These are phyloP conservation scores for Beta macrorhiza DNA, from an alignment of 179 eudicot genomes.

Conservation along the genomic window DNA sequence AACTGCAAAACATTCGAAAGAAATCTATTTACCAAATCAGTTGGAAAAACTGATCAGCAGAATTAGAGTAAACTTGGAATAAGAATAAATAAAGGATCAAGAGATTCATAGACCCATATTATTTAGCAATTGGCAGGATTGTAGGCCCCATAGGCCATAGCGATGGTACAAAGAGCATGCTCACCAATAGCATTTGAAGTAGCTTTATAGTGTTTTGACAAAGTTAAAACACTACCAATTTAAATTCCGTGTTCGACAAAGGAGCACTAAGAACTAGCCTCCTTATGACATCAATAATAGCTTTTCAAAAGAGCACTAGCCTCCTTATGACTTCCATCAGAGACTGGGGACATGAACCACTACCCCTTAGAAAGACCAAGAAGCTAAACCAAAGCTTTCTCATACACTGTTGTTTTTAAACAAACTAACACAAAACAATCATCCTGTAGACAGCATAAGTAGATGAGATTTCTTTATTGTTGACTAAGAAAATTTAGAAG, in stretches of 20 bases:
- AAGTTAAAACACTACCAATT: no score
- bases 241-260: no score
- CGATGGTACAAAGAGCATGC: background rate
- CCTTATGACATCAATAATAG: background rate
- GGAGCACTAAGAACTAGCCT: no score
- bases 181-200: background rate
- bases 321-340: background rate
- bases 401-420: background rate
- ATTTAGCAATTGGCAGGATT: background rate
- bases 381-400: background rate
- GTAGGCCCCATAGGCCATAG: background rate
- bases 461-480: background rate
- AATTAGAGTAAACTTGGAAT: background rate
- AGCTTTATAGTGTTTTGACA: no score
- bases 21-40: slow-evolving; percentile 24
- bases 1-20: slow-evolving; percentile 55
- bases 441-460: background rate
- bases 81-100: background rate
- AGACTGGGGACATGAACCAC: background rate
- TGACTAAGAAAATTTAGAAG: background rate
- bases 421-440: background rate
- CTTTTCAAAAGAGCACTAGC: background rate
- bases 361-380: no score
- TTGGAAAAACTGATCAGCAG: background rate
- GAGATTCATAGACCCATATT: background rate